Evolutionary conservation across 2,329 filamentous ascomycete species (phyloP).

Genomic region (Colletotrichum spinosum): DNA sequence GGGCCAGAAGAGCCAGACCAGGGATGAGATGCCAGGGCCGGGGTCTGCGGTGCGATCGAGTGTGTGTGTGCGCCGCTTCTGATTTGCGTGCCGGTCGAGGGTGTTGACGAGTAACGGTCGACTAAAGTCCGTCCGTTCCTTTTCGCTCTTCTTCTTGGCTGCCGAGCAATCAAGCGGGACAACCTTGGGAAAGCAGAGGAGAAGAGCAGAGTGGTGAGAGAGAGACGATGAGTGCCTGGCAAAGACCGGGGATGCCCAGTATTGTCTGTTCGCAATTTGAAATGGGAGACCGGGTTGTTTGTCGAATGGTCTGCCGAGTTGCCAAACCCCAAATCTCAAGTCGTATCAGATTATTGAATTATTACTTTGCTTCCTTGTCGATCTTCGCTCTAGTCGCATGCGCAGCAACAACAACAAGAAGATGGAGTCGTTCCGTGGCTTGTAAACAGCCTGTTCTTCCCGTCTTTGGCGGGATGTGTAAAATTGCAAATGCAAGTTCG

Average conservation of each 20-base stretch:
- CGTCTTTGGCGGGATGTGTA: slow-evolving; percentile 6
- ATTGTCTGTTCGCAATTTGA: slow-evolving; percentile 34
- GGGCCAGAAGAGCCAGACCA: no score
- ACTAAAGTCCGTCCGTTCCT: slow-evolving; percentile 18
- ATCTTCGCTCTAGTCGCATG: slow-evolving; percentile 1
- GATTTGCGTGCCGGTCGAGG: slow-evolving; percentile 21
- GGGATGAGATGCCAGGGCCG: background rate
- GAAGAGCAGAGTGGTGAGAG: slow-evolving; percentile 7
- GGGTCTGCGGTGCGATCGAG: slow-evolving; percentile 7
- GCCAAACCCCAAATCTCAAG: slow-evolving; percentile 24
- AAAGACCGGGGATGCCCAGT: background rate
- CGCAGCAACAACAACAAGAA: no score
- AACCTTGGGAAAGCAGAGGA: slow-evolving; percentile 13
- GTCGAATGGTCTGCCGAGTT: slow-evolving; percentile 31
- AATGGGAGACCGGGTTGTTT: slow-evolving; percentile 35
- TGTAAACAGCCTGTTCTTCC: slow-evolving; percentile 1
- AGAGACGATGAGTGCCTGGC: slow-evolving; percentile 14
- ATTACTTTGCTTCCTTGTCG: slow-evolving; percentile 33
- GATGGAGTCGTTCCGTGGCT: slow-evolving; percentile 6
- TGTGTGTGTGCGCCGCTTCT: slow-evolving; percentile 19
- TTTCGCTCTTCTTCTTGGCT: slow-evolving; percentile 22
- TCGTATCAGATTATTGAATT: slow-evolving; percentile 38
- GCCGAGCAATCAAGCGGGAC: slow-evolving; percentile 28
- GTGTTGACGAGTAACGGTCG: slow-evolving; percentile 7
- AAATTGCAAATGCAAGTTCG: slow-evolving; percentile 21